Evolutionary conservation across 2,329 filamentous ascomycete species (phyloP).

Genomic region (Penicillium thymicola): DNA sequence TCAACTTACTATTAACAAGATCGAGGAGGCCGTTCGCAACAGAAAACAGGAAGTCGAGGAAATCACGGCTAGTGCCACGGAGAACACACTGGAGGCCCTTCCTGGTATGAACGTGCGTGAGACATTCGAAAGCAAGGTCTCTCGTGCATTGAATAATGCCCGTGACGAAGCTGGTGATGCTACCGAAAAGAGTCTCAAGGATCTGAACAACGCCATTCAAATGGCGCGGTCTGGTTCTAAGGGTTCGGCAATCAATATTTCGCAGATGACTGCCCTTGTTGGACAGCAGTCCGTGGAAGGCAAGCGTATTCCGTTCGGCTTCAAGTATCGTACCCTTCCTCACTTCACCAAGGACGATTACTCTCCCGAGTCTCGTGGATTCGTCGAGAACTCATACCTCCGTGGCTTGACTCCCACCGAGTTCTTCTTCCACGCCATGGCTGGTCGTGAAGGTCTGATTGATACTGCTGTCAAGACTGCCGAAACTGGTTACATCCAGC

Average conservation of each 20-base stretch:
- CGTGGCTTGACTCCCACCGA: constrained; percentile 92
- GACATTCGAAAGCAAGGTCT: constrained; percentile 96
- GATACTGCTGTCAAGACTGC: constrained; percentile 99
- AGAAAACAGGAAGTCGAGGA: constrained; percentile 78
- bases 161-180: constrained; percentile 94
- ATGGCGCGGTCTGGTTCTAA: constrained; percentile 98
- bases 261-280: constrained; percentile 97
- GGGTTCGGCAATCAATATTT: constrained; percentile 98
- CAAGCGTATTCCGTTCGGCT: constrained; percentile 97
- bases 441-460: constrained; percentile 98
- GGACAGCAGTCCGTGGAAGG: constrained; percentile 98
- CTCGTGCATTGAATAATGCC: constrained; percentile 87
- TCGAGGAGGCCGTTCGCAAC: constrained; percentile 74
- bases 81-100: constrained; percentile 82
- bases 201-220: constrained; percentile 91
- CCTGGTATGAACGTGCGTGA: constrained; percentile 98
- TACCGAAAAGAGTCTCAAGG: constrained; percentile 88
- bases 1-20: constrained; percentile 74
- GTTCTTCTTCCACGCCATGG: constrained; percentile 99
- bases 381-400: constrained; percentile 98
- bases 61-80: constrained; percentile 74
- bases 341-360: constrained; percentile 99
- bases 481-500: constrained; percentile 98
- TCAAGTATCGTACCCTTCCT: constrained; percentile 94
- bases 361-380: constrained; percentile 92